These are phyloP conservation scores for Tetracladium setigerum DNA, from an alignment of 495 filamentous ascomycete species.

Conservation along the genomic window DNA sequence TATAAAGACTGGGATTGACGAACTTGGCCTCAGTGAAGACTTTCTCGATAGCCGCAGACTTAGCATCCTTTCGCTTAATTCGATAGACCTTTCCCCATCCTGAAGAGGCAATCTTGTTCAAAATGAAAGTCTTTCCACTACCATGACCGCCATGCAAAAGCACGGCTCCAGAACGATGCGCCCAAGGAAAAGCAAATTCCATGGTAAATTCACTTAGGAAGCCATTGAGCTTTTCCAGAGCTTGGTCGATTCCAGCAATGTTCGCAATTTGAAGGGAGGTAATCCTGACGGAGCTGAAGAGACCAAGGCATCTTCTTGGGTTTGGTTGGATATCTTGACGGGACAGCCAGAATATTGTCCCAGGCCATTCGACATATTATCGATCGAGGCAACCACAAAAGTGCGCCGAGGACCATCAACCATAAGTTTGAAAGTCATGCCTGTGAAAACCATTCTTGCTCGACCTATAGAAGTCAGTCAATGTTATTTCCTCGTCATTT, in stretches of 20 bases:
- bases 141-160: conserved; percentile 78
- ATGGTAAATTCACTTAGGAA: conserved; percentile 52
- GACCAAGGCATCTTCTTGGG: no score
- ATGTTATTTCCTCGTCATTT: no score
- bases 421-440: conserved; percentile 38
- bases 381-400: conserved; percentile 39
- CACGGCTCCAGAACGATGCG: conserved; percentile 45
- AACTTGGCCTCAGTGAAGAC: conserved; percentile 60
- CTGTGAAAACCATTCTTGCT: conserved; percentile 39
- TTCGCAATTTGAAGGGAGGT: conserved; percentile 29
- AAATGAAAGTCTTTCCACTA: conserved; percentile 70
- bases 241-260: conserved; percentile 57
- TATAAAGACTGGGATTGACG: no score
- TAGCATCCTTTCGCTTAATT: conserved; percentile 44
- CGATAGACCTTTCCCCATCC: conserved; percentile 61
- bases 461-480: conserved; percentile 22
- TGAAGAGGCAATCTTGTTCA: conserved; percentile 56
- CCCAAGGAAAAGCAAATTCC: conserved; percentile 22
- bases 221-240: conserved; percentile 58
- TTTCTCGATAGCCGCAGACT: conserved; percentile 52
- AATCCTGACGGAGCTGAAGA: no score
- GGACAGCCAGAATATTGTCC: conserved; percentile 7
- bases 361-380: conserved; percentile 22
- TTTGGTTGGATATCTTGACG: conserved; percentile 11
- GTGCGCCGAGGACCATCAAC: conserved; percentile 36